Conservation (phyloP, 495 filamentous ascomycete species). For the Lophium mytilinum region DNA sequence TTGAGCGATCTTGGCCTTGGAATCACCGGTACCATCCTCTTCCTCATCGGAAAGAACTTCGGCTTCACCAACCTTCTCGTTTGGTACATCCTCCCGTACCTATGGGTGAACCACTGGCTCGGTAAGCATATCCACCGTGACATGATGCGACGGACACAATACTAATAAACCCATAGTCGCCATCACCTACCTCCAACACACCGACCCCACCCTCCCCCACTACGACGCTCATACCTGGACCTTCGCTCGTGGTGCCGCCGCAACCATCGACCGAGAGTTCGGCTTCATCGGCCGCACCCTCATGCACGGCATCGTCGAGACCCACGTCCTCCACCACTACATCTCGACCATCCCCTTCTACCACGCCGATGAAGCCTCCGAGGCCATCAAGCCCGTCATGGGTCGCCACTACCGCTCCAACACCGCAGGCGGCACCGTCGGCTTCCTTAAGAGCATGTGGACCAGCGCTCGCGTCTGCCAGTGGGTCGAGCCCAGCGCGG, state of each 20-base stretch:
- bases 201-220: slow-evolving; percentile 77
- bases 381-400: slow-evolving; percentile 77
- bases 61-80: slow-evolving; percentile 80
- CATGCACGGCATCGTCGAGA: slow-evolving; percentile 88
- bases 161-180: slow-evolving; percentile 31
- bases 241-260: slow-evolving; percentile 75
- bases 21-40: slow-evolving; percentile 28
- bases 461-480: slow-evolving; percentile 61
- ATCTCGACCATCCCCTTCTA: slow-evolving; percentile 83
- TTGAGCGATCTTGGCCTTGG: slow-evolving; percentile 58
- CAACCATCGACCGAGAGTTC: slow-evolving; percentile 83
- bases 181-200: slow-evolving; percentile 81
- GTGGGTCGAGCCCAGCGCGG: slow-evolving; percentile 60
- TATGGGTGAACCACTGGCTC: slow-evolving; percentile 99
- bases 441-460: slow-evolving; percentile 49
- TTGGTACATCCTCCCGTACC: slow-evolving; percentile 90
- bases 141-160: not conserved
- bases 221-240: slow-evolving; percentile 71
- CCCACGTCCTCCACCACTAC: slow-evolving; percentile 85
- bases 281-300: slow-evolving; percentile 81
- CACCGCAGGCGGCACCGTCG: slow-evolving; percentile 52
- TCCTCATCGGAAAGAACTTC: slow-evolving; percentile 49
- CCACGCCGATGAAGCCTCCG: slow-evolving; percentile 78
- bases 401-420: slow-evolving; percentile 71
- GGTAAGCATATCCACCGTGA: slow-evolving; percentile 42